Evolutionary conservation across 805 yeast species (phyloP), one percentile per base, ranked within the genome.

Genomic region (Barnettozyma siamensis): DNA sequence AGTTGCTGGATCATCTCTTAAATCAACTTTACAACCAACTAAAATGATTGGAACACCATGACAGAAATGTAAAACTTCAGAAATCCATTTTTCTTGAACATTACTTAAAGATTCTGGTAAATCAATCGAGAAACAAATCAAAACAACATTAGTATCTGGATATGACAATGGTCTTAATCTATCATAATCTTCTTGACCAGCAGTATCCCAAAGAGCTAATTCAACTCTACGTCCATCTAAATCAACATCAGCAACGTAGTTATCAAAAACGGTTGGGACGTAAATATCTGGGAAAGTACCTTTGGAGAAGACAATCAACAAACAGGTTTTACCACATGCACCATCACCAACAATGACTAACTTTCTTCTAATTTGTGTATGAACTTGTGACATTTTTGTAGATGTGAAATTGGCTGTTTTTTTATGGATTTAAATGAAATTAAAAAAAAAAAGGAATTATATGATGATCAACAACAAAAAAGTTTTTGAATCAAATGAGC

Each of bases 151-250:
- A 31, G 95, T 83, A 63, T 88, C 95, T 47, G 96, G 96, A 66
- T 88, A 88, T 12, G 91, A 82, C 50, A 87, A 71, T 33, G 96
- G 95, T 68, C 95, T 83, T 55, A 87, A 72, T 66, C 96, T 84
- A 66, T 88, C 96, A 63, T 88, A 88, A 71, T 89, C 97, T 73
- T 88, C 97, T 76, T 88, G 97, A 51, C 97, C 97, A 42, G 97
- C 96, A 53, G 96, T 88, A 88, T 88, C 96, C 96, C 96, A 88
- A 53, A 88, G 72, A 7, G 96, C 95, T 65, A 88, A 72, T 64
- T 89, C 96, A 44, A 91, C 97, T 62, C 85, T 78, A 66, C 91
- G 84, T 38, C 95, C 94, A 57, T 84, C 91, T 44, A 83, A 83
- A 60, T 80, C 96, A 44, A 91, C 97, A 64, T 88, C 96, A 35